These are phyloP conservation scores for Linum tenue DNA, from an alignment of 345 rosid species.

Conservation along the genomic window DNA sequence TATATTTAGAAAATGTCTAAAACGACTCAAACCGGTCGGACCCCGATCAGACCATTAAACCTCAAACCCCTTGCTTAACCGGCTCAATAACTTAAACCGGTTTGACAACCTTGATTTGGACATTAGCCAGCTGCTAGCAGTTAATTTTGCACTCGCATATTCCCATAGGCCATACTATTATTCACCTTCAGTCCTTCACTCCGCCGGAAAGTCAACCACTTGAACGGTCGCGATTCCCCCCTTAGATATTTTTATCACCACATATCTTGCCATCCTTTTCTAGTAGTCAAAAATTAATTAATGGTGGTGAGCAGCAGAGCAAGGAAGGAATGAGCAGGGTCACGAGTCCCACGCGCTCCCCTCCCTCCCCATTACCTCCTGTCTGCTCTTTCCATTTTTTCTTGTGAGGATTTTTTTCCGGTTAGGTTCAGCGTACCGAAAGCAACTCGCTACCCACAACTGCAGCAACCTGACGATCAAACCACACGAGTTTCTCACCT, in stretches of 20 bases:
- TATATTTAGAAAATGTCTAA: too few relatives aligned
- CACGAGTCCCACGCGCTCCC: slow-evolving; percentile 24
- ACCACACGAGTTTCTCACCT: background rate
- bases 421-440: slow-evolving; percentile 6
- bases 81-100: too few relatives aligned
- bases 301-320: background rate
- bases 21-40: too few relatives aligned
- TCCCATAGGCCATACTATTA: too few relatives aligned
- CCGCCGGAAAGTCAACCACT: background rate
- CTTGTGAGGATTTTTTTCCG: background rate
- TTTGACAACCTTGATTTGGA: too few relatives aligned
- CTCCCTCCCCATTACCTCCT: background rate
- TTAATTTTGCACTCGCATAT: too few relatives aligned
- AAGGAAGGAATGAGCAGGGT: slow-evolving; percentile 4
- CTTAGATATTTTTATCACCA: too few relatives aligned
- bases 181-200: too few relatives aligned
- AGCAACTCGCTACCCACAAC: slow-evolving; percentile 5
- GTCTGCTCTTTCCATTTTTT: background rate
- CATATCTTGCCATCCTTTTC: background rate
- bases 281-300: background rate
- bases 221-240: background rate
- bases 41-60: too few relatives aligned
- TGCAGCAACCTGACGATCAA: background rate
- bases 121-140: too few relatives aligned
- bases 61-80: too few relatives aligned